phyloP scores from a whole-genome alignment of 139 green algal genomes.

The Nannochloris sp. region DNA sequence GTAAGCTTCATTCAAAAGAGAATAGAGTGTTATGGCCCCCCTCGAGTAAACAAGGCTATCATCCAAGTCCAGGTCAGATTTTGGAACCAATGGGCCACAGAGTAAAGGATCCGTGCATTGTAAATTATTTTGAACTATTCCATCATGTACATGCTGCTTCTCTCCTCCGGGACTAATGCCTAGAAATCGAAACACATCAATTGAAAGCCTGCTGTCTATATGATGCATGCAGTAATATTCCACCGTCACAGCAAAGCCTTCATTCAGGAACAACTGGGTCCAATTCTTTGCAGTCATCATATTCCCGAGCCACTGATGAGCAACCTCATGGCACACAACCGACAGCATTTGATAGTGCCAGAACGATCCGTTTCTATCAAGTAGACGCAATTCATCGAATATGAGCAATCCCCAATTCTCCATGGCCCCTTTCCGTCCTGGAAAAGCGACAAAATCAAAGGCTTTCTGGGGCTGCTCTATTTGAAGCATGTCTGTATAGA shows the following conservation, averaged over 20 bases:
- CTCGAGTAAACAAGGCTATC: too few species aligned
- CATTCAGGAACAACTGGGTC: conserved; percentile 3
- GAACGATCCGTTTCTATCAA: conserved; percentile 1
- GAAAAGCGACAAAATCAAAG: conserved; percentile 8
- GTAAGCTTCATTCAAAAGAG: too few species aligned
- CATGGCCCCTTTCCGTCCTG: not conserved
- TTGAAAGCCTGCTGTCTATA: not conserved
- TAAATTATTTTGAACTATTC: not conserved
- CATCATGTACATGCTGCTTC: not conserved
- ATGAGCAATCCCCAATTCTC: conserved; percentile 14
- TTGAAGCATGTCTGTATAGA: not conserved
- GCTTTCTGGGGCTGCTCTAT: not conserved
- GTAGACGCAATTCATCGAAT: conserved; percentile 3
- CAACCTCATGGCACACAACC: conserved; percentile 12
- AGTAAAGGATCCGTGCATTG: too few species aligned
- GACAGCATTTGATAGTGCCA: not conserved
- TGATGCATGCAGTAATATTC: conserved; percentile 8
- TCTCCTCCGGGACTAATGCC: not conserved
- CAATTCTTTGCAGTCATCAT: not conserved
- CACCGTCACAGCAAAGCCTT: conserved; percentile 2
- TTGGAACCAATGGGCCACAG: too few species aligned
- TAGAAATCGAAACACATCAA: conserved; percentile 6
- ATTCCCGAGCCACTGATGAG: conserved; percentile 10
- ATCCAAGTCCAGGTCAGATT: too few species aligned
- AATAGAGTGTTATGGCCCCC: too few species aligned